A percentile compares a stretch with the other conserved stretches of the same genome.
phyloP scores from a whole-genome alignment of 2,329 filamentous ascomycete genomes.

The Thielaviopsis ethacetica region DNA sequence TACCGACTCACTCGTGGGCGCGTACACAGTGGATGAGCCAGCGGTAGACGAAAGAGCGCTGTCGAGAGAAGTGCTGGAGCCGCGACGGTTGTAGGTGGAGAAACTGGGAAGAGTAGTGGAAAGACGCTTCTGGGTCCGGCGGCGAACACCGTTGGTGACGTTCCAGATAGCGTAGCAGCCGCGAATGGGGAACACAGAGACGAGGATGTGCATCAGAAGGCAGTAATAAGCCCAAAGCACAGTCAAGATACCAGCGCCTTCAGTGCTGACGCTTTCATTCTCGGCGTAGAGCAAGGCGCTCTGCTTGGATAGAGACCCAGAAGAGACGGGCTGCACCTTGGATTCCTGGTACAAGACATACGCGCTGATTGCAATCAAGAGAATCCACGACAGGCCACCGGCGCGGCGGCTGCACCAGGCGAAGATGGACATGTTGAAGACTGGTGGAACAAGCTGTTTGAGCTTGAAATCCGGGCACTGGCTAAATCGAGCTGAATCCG shows the following conservation, averaged over 20 bases:
- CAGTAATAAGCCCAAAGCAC: constrained; percentile 47
- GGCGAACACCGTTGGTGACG: constrained; percentile 34
- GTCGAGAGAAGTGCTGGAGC: constrained; percentile 37
- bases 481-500: not conserved
- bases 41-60: constrained; percentile 22
- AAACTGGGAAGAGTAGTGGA: constrained; percentile 31
- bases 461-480: not conserved
- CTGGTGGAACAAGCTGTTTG: constrained; percentile 8
- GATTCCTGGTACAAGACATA: constrained; percentile 38
- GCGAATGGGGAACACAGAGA: constrained; percentile 45
- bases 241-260: constrained; percentile 33
- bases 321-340: constrained; percentile 14
- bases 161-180: constrained; percentile 45
- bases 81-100: constrained; percentile 29
- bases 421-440: constrained; percentile 33
- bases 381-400: constrained; percentile 38
- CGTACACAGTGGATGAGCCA: not conserved
- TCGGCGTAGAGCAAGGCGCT: constrained; percentile 21
- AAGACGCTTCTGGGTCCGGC: constrained; percentile 20
- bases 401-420: constrained; percentile 36
- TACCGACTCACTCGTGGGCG: constrained; percentile 29
- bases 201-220: constrained; percentile 46
- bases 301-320: constrained; percentile 21
- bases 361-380: constrained; percentile 32
- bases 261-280: constrained; percentile 19